A percentile compares a stretch with the other conserved stretches of the same genome.
Evolutionary conservation across 2,329 filamentous ascomycete genomes (phyloP).

Genomic region (Salinomyces thailandicus): DNA sequence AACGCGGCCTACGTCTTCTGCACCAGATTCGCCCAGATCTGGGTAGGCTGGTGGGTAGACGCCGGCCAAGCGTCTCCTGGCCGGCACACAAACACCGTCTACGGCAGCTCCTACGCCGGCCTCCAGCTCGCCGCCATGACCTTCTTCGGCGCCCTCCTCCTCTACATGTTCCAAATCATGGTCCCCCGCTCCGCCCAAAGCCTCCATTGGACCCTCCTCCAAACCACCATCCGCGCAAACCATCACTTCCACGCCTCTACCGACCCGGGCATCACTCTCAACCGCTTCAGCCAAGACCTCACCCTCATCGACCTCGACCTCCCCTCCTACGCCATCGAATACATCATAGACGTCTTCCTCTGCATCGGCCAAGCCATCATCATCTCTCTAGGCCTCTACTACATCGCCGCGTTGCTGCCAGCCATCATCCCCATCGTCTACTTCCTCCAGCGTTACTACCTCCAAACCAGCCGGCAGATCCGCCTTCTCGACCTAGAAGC

Average conservation of each 20-base stretch:
- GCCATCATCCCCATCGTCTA: conserved; percentile 20
- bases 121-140: too few relatives aligned
- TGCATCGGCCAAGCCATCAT: not conserved
- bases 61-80: too few relatives aligned
- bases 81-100: too few relatives aligned
- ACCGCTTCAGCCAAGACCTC: conserved; percentile 38
- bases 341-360: not conserved
- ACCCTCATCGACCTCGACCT: conserved; percentile 36
- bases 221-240: too few relatives aligned
- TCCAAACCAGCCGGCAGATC: conserved; percentile 39
- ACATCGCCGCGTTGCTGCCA: not conserved
- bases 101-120: too few relatives aligned
- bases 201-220: not conserved
- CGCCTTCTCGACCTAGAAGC: conserved; percentile 45
- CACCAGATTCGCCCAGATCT: too few relatives aligned
- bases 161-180: too few relatives aligned
- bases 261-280: too few relatives aligned
- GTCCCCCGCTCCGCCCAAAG: not conserved
- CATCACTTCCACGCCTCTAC: too few relatives aligned
- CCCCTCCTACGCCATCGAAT: conserved; percentile 7
- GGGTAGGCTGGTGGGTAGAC: too few relatives aligned
- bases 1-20: too few relatives aligned
- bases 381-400: not conserved
- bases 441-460: conserved; percentile 36
- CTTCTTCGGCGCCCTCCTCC: too few relatives aligned